Evolutionary conservation across 768 basidiomycete species (phyloP), one percentile per base, ranked within the genome.

Genomic region (Suillus weaverae): DNA sequence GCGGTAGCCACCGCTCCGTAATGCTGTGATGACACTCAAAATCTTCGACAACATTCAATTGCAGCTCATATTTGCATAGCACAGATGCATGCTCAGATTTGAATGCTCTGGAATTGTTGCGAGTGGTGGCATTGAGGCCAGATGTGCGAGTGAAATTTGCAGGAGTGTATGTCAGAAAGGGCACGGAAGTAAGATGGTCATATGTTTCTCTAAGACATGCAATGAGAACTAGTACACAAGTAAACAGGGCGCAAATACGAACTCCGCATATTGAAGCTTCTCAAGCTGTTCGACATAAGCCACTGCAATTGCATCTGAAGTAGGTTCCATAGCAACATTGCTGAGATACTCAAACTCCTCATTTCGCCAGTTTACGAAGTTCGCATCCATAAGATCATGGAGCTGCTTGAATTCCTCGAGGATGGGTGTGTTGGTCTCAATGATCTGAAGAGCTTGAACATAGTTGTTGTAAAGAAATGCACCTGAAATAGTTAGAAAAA

Each of bases 21-120:
- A 81, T 67, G 74, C 76, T 44, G 73, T 61, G 39, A 66, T 43
- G 8, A 67, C 51, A 18, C 76, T 66, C 46, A 72, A 71, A 18
- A 36, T 30, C 32, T 30, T 46, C 51, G 8, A 53, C 51, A 20
- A 33, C 51, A 33, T 53, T 53, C 32, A 53, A 53, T 32, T 53
- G 51, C 41, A 74, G 41, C 8, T 56, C 46, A 14, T 73, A 69
- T 20, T 64, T 60, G 22, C 62, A 51, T 50, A 76, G 71, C 1
- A 18, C 22, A 43, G 64, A 50, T 69, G 56, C 3, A 68, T 69
- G 3, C 67, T 72, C 22, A 66, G 64, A 1, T 70, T 73, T 62
- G 73, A 76, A 5, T 68, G 61, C 62, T 60, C 66, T 11, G 56
- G 62, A 5, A 71, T 74, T 46, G 63, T 44, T 8, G 68, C 70